A percentile compares a stretch with the other conserved stretches of the same genome.
phyloP scores from a whole-genome alignment of 192 early-diverging fungal species.

The Backusella tuberculispora region DNA sequence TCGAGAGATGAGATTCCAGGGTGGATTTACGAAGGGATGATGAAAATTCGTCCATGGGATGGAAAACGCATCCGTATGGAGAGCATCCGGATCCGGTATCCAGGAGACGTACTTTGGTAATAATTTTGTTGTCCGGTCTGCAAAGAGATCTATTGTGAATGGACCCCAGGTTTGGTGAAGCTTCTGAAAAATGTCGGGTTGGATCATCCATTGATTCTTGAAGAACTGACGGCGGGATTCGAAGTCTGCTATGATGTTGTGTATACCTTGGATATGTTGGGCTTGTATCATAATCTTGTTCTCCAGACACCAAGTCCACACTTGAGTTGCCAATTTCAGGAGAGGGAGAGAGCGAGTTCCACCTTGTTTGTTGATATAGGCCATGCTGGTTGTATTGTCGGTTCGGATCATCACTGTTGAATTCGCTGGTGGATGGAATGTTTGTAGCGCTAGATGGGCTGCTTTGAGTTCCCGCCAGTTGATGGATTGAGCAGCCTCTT shows the following conservation, averaged over 20 bases:
- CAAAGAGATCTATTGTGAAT: constrained; percentile 24
- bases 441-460: constrained; percentile 3
- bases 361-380: constrained; percentile 29
- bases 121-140: constrained; percentile 5
- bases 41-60: not conserved
- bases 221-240: not conserved
- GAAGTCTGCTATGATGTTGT: constrained; percentile 14
- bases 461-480: constrained; percentile 40
- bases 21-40: constrained; percentile 10
- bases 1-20: constrained; percentile 14
- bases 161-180: constrained; percentile 10
- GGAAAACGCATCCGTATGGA: constrained; percentile 5
- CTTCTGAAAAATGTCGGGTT: constrained; percentile 1
- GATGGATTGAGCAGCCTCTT: constrained; percentile 28
- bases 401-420: not conserved
- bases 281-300: not conserved
- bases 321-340: constrained; percentile 20
- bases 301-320: constrained; percentile 13
- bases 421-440: not conserved
- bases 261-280: constrained; percentile 9
- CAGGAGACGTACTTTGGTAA: constrained; percentile 32
- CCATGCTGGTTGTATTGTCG: constrained; percentile 21
- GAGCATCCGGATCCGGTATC: constrained; percentile 14
- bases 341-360: constrained; percentile 31
- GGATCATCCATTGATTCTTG: constrained; percentile 26